These are phyloP conservation scores for Scheffersomyces illinoinensis DNA, from an alignment of 1,139 yeast species.

Conservation along the genomic window DNA sequence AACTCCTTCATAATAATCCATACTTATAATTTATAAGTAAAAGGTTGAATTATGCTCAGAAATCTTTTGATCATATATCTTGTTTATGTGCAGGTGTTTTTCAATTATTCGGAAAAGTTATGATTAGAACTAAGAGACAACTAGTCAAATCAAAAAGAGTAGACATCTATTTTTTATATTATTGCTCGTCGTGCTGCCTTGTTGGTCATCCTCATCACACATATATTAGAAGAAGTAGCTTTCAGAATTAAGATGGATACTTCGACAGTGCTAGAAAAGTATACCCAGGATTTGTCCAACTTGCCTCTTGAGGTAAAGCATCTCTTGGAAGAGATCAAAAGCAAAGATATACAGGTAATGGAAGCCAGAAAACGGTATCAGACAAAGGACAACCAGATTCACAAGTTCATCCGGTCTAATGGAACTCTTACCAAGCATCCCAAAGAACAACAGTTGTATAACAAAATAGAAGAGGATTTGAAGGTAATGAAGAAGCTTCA, in stretches of 20 bases:
- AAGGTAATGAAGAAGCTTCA: constrained; percentile 62
- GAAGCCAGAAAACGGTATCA: constrained; percentile 69
- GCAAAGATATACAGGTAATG: constrained; percentile 64
- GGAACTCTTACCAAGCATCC: constrained; percentile 84
- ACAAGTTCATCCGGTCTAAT: constrained; percentile 78
- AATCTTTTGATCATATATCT: not conserved
- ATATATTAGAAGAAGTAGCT: not conserved
- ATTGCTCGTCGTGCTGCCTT: not conserved
- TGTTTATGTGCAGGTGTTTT: not conserved
- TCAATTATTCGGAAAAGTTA: not conserved
- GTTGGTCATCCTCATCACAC: not conserved
- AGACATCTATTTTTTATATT: not conserved
- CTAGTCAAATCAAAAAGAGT: not conserved
- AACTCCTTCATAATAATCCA: not conserved
- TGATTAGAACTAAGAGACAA: not conserved
- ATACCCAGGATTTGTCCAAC: constrained; percentile 64
- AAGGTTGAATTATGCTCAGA: not conserved
- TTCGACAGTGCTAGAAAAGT: constrained; percentile 50
- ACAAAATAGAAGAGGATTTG: constrained; percentile 72
- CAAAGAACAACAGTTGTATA: constrained; percentile 68
- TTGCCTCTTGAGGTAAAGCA: constrained; percentile 88
- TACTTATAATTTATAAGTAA: not conserved
- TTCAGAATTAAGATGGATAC: constrained; percentile 36
- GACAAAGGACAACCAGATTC: constrained; percentile 74
- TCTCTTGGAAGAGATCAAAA: constrained; percentile 74